Evolutionary conservation across 139 green algal species (phyloP), one percentile per base, ranked within the genome.

Genomic region (Closterium sp.): DNA sequence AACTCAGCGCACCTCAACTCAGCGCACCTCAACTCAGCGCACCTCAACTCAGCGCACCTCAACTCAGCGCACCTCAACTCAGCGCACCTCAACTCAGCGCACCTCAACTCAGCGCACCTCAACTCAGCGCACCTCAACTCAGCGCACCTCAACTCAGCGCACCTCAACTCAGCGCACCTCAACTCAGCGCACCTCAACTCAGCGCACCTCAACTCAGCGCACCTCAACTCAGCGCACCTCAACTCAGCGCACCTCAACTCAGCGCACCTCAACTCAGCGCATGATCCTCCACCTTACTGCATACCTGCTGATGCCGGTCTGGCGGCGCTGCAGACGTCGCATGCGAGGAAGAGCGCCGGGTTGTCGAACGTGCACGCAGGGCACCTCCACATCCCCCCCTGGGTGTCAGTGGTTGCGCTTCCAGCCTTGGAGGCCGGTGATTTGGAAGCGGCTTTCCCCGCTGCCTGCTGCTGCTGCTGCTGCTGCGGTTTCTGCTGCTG

Each of bases 311-410:
- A 90, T n/a, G 87, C 23, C 10, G 33, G 33, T 31, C 36, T 90
- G 32, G 69, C 87, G 64, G 64, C 34, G 16, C 89, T 31, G 69
- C 89, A 91, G 6, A 91, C 64, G n/a, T 91, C 89, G 69, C 89
- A 91, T 9, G 69, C 89, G 25, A 91, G 89, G 36, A 76, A 91
- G 23, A 36, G 16, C 30, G 66, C 9, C 16, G 89, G 89, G 84
- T 91, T 91, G 84, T 91, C 89, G 89, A 89, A 91, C 10, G 89
- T 91, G 32, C 89, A 91, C 28, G 34, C 89, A 5, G 33, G 2
- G 69, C 89, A 91, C 33, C 69, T 28, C 89, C 89, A 91, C 31
- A 89, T 33, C 38, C n/a, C 38, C 1, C 30, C 33, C 25, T 21
- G 84, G 84, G 31, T 23, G 32, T 33, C 25, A 87, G 31, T 34